Conservation (phyloP, 768 basidiomycete genomes). For the Boletus insuetus region DNA sequence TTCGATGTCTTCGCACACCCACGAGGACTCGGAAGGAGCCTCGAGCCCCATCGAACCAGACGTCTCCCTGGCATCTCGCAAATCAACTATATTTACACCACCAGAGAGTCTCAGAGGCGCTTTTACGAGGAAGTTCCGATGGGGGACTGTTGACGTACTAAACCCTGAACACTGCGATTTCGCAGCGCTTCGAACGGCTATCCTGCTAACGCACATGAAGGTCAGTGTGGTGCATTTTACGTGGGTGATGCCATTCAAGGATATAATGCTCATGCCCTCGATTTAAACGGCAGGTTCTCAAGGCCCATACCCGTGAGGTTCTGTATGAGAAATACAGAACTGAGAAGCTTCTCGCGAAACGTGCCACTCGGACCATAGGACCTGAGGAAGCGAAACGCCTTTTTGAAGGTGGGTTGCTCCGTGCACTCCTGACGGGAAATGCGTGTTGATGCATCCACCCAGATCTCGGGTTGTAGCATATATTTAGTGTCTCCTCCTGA, state of each 20-base stretch:
- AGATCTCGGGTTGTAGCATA: constrained; percentile 48
- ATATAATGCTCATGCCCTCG: constrained; percentile 1
- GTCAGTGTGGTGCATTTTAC: constrained; percentile 40
- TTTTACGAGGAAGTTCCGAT: constrained; percentile 77
- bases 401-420: constrained; percentile 56
- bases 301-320: constrained; percentile 81
- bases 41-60: constrained; percentile 30
- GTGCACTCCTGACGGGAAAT: constrained; percentile 16
- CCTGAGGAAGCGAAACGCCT: constrained; percentile 71
- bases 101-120: constrained; percentile 71
- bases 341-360: constrained; percentile 83
- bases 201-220: constrained; percentile 84
- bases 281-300: constrained; percentile 56
- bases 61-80: constrained; percentile 36
- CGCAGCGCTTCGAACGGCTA: constrained; percentile 75
- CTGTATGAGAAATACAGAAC: constrained; percentile 93
- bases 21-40: constrained; percentile 18
- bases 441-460: constrained; percentile 22
- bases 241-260: constrained; percentile 17
- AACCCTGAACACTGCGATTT: constrained; percentile 88
- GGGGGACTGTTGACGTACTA: constrained; percentile 88
- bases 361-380: constrained; percentile 76
- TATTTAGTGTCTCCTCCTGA: constrained; percentile 22
- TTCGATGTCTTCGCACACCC: constrained; percentile 15
- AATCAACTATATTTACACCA: constrained; percentile 38